These are phyloP conservation scores for Desmodesmus armatus DNA, from an alignment of 139 green algal genomes.

Conservation along the genomic window DNA sequence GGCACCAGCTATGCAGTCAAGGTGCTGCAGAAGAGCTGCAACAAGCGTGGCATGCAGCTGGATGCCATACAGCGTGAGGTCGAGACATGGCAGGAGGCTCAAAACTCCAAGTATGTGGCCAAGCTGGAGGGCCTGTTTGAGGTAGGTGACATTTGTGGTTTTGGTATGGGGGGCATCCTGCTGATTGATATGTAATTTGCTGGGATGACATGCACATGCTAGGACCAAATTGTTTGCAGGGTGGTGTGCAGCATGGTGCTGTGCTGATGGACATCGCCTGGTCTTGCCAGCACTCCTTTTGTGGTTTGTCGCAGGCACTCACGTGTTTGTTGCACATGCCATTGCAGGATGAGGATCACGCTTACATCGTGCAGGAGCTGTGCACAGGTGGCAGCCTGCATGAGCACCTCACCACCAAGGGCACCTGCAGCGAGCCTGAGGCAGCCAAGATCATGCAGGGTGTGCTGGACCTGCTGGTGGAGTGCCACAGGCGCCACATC, in stretches of 20 bases:
- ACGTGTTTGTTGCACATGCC: no score
- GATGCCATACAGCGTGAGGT: slow-evolving; percentile 50
- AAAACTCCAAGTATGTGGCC: slow-evolving; percentile 47
- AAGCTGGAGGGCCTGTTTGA: slow-evolving; percentile 60
- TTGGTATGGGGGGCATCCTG: background rate
- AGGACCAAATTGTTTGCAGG: no score
- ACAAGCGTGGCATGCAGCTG: slow-evolving; percentile 24
- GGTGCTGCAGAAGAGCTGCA: slow-evolving; percentile 53
- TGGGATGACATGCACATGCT: no score
- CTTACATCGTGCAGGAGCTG: slow-evolving; percentile 66
- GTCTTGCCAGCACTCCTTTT: no score
- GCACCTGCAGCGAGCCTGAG: slow-evolving; percentile 7
- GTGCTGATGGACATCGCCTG: no score
- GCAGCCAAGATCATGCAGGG: slow-evolving; percentile 32
- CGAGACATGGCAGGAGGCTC: slow-evolving; percentile 26
- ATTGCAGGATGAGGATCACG: slow-evolving; percentile 56
- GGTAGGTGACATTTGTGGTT: slow-evolving; percentile 15
- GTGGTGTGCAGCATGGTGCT: no score
- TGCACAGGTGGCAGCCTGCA: slow-evolving; percentile 62
- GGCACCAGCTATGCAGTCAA: slow-evolving; percentile 59
- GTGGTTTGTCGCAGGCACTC: background rate
- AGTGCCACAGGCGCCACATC: slow-evolving; percentile 33
- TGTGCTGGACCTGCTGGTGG: slow-evolving; percentile 36
- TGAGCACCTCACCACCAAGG: slow-evolving; percentile 32
- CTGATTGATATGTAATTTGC: background rate